Conservation (phyloP, 2,329 filamentous ascomycete genomes). For the Penicillium expansum region DNA sequence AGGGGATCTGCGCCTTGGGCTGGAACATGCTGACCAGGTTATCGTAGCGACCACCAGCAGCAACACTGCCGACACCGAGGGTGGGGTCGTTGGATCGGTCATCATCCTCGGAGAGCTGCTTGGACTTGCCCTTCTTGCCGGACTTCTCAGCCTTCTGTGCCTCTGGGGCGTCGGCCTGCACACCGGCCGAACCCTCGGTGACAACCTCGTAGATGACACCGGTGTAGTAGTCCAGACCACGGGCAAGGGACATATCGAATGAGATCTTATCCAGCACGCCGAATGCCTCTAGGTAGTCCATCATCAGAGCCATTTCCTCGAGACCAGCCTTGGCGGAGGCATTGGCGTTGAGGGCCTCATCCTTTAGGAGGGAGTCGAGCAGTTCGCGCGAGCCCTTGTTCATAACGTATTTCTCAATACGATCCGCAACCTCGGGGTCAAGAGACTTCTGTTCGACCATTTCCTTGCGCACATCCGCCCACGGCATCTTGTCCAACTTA, state of each 20-base stretch:
- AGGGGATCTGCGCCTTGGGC: slow-evolving; percentile 81
- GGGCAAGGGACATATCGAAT: slow-evolving; percentile 85
- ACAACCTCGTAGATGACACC: slow-evolving; percentile 88
- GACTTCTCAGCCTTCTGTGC: slow-evolving; percentile 34
- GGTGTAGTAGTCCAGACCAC: slow-evolving; percentile 91
- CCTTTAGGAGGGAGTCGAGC: slow-evolving; percentile 65
- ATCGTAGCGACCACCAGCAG: slow-evolving; percentile 88
- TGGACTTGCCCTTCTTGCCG: slow-evolving; percentile 48
- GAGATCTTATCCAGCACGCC: slow-evolving; percentile 70
- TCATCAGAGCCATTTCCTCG: slow-evolving; percentile 75
- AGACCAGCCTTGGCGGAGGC: slow-evolving; percentile 74
- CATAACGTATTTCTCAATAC: slow-evolving; percentile 80
- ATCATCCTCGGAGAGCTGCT: slow-evolving; percentile 58
- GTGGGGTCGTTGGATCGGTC: slow-evolving; percentile 77
- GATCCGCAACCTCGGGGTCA: slow-evolving; percentile 71
- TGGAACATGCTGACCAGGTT: slow-evolving; percentile 93
- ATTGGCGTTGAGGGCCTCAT: slow-evolving; percentile 68
- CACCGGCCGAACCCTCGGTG: slow-evolving; percentile 69
- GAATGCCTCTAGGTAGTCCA: slow-evolving; percentile 78
- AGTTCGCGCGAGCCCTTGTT: slow-evolving; percentile 73
- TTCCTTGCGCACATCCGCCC: slow-evolving; percentile 84
- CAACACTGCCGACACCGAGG: slow-evolving; percentile 80
- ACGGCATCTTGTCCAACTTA: slow-evolving; percentile 90
- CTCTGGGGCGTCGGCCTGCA: slow-evolving; percentile 41
- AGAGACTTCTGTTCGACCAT: slow-evolving; percentile 93